Evolutionary conservation across 139 green algal genomes (phyloP), one percentile per base, ranked within the genome.

Genomic region (Chlamydomonas schloesseri): DNA sequence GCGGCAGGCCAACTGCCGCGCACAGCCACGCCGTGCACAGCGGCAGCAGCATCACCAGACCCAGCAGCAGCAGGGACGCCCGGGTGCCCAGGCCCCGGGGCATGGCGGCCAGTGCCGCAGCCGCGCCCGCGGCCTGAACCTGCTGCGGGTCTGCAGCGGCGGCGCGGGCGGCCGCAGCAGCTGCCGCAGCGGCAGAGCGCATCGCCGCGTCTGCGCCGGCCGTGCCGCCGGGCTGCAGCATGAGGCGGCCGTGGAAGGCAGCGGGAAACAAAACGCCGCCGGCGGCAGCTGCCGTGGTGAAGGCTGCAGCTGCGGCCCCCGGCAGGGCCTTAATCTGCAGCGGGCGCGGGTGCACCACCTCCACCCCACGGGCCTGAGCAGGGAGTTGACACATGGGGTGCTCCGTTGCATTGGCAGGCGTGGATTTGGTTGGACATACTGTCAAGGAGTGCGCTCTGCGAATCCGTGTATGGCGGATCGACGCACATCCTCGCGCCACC

Each of bases 301-400:
- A 81, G 23, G 73, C 53, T 15, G 73, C 55, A 17, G 73, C 55
- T 55, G 73, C 73, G 55, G 73, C 31, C 13, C 55, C 53, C 5
- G 55, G 73, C 31, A 70, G 34, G 18, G 33, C 26, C 6, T 81
- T 55, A 1, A 70, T 31, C 1, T 36, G 58, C 33, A 82, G 75
- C 8, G 75, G 58, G 34, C 75, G 75, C 11, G 75, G 75, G 36
- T 82, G 58, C 10, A 82, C 26, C 17, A 82, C 58, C 1, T 60
- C 75, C 28, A 82, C 75, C 9, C 75, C 75, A 29, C 75, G 75
- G 36, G 75, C 75, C 75, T 82, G n/a, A n/a, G n/a, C n/a, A n/a
- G n/a, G n/a, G n/a, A n/a, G n/a, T n/a, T n/a, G n/a, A n/a, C n/a
- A n/a, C n/a, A n/a, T n/a, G n/a, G n/a, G n/a, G n/a, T n/a, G n/a